These are phyloP conservation scores for Dissophora globulifera DNA, from an alignment of 192 early-diverging fungal species.

Conservation along the genomic window DNA sequence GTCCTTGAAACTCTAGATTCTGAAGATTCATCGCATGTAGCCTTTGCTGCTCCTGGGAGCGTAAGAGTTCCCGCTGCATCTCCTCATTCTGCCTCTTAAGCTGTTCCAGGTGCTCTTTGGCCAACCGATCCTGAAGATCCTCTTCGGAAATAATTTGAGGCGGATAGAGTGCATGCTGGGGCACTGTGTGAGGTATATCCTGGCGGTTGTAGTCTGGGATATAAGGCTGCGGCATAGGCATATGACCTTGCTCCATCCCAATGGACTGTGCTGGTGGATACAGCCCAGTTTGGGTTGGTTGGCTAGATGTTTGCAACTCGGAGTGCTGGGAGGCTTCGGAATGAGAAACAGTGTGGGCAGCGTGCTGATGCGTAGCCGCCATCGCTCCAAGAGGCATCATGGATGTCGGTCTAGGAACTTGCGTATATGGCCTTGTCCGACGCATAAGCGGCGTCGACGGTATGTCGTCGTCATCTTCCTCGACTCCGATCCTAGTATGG, in stretches of 20 bases:
- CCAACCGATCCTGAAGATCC: conserved; percentile 24
- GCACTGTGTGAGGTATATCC: conserved; percentile 1
- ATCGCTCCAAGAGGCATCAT: not conserved
- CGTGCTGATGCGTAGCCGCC: not conserved
- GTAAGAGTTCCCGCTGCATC: conserved; percentile 23
- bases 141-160: conserved; percentile 40
- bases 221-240: conserved; percentile 37
- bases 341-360: not conserved
- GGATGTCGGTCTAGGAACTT: not conserved
- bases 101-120: conserved; percentile 26
- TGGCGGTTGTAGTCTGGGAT: conserved; percentile 14
- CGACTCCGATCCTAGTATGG: not conserved
- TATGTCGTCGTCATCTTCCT: conserved; percentile 12
- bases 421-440: conserved; percentile 5
- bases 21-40: conserved; percentile 19
- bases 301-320: not conserved
- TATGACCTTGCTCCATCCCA: conserved; percentile 1
- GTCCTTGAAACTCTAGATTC: conserved; percentile 30
- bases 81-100: conserved; percentile 36
- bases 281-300: not conserved
- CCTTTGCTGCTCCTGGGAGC: conserved; percentile 17
- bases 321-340: not conserved
- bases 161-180: conserved; percentile 37
- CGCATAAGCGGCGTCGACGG: conserved; percentile 29
- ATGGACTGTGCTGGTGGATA: conserved; percentile 5